phyloP scores from a whole-genome alignment of 1,139 yeast genomes.

The Entelexis sorbosivorans region DNA sequence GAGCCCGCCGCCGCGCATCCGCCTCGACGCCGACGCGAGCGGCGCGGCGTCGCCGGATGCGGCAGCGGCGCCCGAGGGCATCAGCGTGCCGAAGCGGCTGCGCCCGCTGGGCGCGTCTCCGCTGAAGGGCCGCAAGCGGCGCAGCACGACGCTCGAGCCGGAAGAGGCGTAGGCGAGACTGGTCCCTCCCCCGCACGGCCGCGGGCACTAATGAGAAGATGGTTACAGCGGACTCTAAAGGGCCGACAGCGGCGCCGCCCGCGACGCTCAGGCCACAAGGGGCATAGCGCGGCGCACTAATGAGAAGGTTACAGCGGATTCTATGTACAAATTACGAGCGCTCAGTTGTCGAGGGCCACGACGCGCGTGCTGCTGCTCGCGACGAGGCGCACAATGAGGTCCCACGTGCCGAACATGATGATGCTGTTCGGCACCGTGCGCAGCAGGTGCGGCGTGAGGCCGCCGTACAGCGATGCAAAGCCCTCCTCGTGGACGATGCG shows the following conservation, averaged over 20 bases:
- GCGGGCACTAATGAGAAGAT: no score
- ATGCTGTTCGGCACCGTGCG: constrained; percentile 97
- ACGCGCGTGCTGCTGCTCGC: constrained; percentile 3
- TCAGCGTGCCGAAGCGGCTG: constrained; percentile 1
- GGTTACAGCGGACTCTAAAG: no score
- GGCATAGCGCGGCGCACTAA: not conserved
- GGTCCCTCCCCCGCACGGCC: no score
- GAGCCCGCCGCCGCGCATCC: not conserved
- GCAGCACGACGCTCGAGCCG: not conserved
- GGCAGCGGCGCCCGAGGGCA: not conserved
- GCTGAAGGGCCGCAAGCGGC: constrained; percentile 3
- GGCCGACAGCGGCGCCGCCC: no score
- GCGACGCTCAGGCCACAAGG: no score
- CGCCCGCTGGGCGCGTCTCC: constrained; percentile 3
- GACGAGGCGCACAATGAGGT: constrained; percentile 53
- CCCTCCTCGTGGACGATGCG: constrained; percentile 86
- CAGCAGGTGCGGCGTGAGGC: constrained; percentile 89
- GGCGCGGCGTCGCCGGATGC: not conserved
- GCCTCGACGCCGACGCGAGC: not conserved
- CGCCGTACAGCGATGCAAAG: constrained; percentile 86
- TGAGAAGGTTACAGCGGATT: no score
- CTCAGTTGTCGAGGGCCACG: not conserved
- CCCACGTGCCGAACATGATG: constrained; percentile 99
- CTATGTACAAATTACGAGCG: not conserved
- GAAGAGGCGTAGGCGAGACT: no score